phyloP scores from a whole-genome alignment of 2,329 filamentous ascomycete genomes.

The Alternaria triticimaculans region DNA sequence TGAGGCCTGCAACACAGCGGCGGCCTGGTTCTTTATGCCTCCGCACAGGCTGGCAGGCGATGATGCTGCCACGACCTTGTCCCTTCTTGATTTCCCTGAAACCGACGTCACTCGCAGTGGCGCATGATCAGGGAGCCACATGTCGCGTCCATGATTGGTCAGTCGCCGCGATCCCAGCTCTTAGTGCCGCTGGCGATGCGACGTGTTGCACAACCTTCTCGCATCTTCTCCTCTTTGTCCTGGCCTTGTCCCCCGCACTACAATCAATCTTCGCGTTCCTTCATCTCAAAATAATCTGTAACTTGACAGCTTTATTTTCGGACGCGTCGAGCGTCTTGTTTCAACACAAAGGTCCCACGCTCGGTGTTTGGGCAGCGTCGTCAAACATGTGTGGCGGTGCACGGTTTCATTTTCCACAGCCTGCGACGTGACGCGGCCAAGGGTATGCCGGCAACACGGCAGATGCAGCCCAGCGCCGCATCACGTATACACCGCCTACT shows the following conservation, averaged over 20 bases:
- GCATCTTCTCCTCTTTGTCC: conserved; percentile 7
- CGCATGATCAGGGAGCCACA: conserved; percentile 17
- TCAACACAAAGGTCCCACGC: neutral
- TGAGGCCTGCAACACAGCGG: neutral
- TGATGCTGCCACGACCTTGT: conserved; percentile 28
- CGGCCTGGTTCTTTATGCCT: conserved; percentile 25
- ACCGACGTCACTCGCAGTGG: conserved; percentile 20
- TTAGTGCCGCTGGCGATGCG: conserved; percentile 14
- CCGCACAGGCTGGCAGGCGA: conserved; percentile 11
- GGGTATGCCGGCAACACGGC: conserved; percentile 19
- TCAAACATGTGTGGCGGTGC: conserved; percentile 27
- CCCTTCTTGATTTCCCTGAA: conserved; percentile 7
- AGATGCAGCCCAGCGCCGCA: neutral
- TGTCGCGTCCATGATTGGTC: conserved; percentile 20
- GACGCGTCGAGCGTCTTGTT: conserved; percentile 3
- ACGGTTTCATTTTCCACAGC: conserved; percentile 8
- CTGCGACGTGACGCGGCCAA: conserved; percentile 20
- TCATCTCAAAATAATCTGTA: conserved; percentile 3
- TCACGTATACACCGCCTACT: neutral
- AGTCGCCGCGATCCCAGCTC: neutral
- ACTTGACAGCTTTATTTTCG: conserved; percentile 6
- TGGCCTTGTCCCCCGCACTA: neutral
- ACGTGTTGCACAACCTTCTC: conserved; percentile 12
- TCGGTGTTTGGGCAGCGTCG: conserved; percentile 5
- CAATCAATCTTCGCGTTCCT: neutral